A percentile compares a stretch with the other conserved stretches of the same genome.
phyloP scores from a whole-genome alignment of 2,329 filamentous ascomycete genomes.

The Claviceps pusilla region DNA sequence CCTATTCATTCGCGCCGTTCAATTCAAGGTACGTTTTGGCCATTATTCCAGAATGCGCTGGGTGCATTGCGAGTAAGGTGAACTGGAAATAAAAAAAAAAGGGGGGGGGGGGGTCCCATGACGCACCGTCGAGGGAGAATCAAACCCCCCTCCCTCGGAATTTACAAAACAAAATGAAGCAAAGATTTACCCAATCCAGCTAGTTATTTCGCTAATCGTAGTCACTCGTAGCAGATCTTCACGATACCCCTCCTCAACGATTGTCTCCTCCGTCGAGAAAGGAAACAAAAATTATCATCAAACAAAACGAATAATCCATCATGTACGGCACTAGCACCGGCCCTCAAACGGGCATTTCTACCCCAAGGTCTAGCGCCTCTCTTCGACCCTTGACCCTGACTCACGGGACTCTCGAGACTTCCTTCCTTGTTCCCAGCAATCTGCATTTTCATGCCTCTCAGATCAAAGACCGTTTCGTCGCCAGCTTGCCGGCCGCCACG shows the following conservation, averaged over 20 bases:
- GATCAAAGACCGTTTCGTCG: slow-evolving; percentile 78
- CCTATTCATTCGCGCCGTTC: slow-evolving; percentile 13
- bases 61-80: not conserved
- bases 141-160: not conserved
- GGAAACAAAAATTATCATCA: not conserved
- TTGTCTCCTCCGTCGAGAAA: not conserved
- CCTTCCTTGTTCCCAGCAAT: slow-evolving; percentile 85
- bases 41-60: not conserved
- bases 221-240: slow-evolving; percentile 12
- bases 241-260: slow-evolving; percentile 25
- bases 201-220: not conserved
- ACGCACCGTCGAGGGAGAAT: not conserved
- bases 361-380: slow-evolving; percentile 83
- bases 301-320: slow-evolving; percentile 17
- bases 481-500: slow-evolving; percentile 75
- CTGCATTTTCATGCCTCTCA: slow-evolving; percentile 93
- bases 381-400: slow-evolving; percentile 79
- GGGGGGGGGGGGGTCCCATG: not conserved
- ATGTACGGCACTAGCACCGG: slow-evolving; percentile 81
- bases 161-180: not conserved
- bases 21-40: slow-evolving; percentile 17
- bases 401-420: slow-evolving; percentile 91
- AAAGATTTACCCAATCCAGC: not conserved
- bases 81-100: no score
- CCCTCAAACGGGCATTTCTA: slow-evolving; percentile 91